phyloP scores from a whole-genome alignment of 2,329 filamentous ascomycete genomes.

The Fusarium devonianum region DNA sequence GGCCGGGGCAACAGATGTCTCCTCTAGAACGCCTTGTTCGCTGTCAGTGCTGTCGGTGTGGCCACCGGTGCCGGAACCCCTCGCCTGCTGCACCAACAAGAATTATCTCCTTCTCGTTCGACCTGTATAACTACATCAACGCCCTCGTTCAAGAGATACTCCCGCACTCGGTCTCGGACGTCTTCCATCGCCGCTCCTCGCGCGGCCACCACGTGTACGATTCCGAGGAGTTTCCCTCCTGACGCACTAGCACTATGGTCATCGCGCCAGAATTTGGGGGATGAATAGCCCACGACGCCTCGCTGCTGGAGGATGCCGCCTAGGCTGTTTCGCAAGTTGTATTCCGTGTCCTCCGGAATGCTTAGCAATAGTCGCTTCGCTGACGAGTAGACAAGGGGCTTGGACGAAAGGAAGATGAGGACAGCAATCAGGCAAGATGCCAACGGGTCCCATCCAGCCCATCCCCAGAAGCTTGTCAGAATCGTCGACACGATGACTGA shows the following conservation, averaged over 20 bases:
- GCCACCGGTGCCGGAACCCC: constrained; percentile 40
- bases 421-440: constrained; percentile 93
- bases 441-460: constrained; percentile 93
- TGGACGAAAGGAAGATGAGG: constrained; percentile 89
- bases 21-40: constrained; percentile 46
- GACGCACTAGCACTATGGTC: constrained; percentile 61
- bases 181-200: constrained; percentile 79
- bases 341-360: constrained; percentile 85
- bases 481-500: constrained; percentile 93
- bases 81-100: constrained; percentile 63
- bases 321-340: constrained; percentile 84
- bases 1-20: constrained; percentile 5
- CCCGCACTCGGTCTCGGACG: constrained; percentile 77
- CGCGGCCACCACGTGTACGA: constrained; percentile 84
- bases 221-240: constrained; percentile 71
- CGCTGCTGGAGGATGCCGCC: constrained; percentile 82
- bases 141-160: constrained; percentile 72
- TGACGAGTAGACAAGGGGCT: constrained; percentile 85
- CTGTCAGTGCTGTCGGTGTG: constrained; percentile 43
- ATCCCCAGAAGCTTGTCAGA: constrained; percentile 85
- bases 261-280: constrained; percentile 92
- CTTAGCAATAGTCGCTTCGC: constrained; percentile 85
- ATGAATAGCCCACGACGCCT: constrained; percentile 85
- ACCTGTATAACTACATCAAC: constrained; percentile 89
- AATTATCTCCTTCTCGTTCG: constrained; percentile 78